Percentiles rank a stretch among this genome's conserved stretches.
Conservation (phyloP, 2,329 filamentous ascomycete genomes). For the Beauveria pseudobassiana region DNA sequence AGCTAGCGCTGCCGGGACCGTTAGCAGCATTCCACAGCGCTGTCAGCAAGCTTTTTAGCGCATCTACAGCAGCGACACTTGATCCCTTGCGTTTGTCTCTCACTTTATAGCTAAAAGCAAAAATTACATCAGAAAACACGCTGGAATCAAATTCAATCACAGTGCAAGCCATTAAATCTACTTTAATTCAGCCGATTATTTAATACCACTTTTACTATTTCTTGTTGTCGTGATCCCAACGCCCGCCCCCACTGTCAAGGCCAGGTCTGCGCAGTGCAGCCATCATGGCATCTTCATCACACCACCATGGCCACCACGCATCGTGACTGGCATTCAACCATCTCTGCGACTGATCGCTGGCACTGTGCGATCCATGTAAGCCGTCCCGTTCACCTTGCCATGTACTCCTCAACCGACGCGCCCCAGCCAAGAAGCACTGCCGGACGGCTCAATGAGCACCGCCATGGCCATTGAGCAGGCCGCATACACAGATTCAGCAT, state of each 20-base stretch:
- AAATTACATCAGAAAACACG: no score
- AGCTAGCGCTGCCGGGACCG: background rate
- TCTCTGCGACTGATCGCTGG: constrained; percentile 8
- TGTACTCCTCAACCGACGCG: background rate
- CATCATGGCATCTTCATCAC: background rate
- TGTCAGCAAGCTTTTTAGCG: background rate
- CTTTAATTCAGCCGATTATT: no score
- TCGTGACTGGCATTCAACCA: constrained; percentile 5
- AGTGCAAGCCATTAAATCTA: no score
- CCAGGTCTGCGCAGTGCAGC: no score
- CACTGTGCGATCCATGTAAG: constrained; percentile 20
- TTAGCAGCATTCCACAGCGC: background rate
- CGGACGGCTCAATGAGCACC: constrained; percentile 24
- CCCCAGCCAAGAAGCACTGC: constrained; percentile 24
- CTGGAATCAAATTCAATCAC: no score
- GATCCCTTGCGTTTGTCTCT: background rate
- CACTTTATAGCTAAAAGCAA: no score
- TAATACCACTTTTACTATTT: no score
- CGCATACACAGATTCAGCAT: constrained; percentile 50
- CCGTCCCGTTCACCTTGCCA: background rate
- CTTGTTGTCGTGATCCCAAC: no score
- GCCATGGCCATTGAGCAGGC: constrained; percentile 61
- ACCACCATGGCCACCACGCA: constrained; percentile 3
- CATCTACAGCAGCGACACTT: background rate
- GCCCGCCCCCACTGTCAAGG: background rate